phyloP scores from a whole-genome alignment of 2,329 filamentous ascomycete species.

The Aspergillus chevalieri region DNA sequence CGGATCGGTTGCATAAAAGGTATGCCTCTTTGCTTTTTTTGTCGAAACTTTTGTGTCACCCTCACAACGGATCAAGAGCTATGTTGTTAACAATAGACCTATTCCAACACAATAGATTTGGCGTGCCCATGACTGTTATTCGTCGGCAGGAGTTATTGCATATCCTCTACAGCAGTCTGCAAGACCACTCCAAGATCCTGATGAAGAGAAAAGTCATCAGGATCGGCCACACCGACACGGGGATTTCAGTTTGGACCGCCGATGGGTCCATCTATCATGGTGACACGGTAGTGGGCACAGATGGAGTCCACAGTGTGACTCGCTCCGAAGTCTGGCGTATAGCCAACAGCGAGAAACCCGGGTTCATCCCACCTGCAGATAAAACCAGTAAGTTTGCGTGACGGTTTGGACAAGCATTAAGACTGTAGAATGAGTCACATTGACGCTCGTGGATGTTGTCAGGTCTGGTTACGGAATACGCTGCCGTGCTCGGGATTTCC shows the following conservation, averaged over 20 bases:
- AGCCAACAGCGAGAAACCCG: neutral
- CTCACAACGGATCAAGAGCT: too few species aligned
- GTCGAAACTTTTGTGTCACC: neutral
- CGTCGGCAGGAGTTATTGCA: conserved; percentile 33
- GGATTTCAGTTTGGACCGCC: conserved; percentile 24
- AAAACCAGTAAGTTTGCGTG: too few species aligned
- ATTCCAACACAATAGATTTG: neutral
- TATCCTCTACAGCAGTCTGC: conserved; percentile 26
- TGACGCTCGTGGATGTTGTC: too few species aligned
- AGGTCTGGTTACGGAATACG: conserved; percentile 13
- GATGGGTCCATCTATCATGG: conserved; percentile 31
- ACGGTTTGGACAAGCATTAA: too few species aligned
- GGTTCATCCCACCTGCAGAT: neutral
- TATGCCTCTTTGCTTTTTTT: neutral
- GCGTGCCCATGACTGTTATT: conserved; percentile 18
- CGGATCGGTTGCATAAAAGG: neutral
- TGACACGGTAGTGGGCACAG: conserved; percentile 37
- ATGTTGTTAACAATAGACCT: too few species aligned
- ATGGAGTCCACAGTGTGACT: conserved; percentile 38
- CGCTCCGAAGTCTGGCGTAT: conserved; percentile 28
- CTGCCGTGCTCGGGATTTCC: conserved; percentile 27
- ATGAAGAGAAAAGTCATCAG: conserved; percentile 18
- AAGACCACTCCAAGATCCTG: conserved; percentile 23
- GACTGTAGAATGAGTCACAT: too few species aligned
- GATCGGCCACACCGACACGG: conserved; percentile 9